Evolutionary conservation across 2,329 filamentous ascomycete species (phyloP).

Genomic region (Stachybotrys echinatus): DNA sequence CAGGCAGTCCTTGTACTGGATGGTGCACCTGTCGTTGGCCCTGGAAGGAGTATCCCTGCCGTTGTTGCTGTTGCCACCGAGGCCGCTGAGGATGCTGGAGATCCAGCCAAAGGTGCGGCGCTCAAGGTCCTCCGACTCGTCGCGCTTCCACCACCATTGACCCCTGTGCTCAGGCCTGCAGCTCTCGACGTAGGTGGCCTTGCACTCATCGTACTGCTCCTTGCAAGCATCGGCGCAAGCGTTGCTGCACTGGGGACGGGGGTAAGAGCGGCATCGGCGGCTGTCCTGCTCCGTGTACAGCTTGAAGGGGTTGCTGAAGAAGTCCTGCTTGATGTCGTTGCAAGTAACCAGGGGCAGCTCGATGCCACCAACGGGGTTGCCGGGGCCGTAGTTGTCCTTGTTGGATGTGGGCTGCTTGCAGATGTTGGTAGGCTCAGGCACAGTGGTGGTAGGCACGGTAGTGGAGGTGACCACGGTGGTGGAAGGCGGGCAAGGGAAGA

Average conservation of each 20-base stretch:
- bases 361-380: constrained; percentile 50
- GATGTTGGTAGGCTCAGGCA: constrained; percentile 44
- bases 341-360: constrained; percentile 47
- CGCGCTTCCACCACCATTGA: constrained; percentile 7
- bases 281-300: constrained; percentile 41
- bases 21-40: constrained; percentile 36
- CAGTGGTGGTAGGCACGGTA: constrained; percentile 26
- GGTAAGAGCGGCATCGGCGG: constrained; percentile 38
- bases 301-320: constrained; percentile 41
- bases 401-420: constrained; percentile 50
- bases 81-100: constrained; percentile 4
- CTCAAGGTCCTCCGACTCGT: background rate
- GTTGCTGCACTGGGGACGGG: constrained; percentile 24
- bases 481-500: constrained; percentile 24
- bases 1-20: constrained; percentile 45
- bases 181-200: constrained; percentile 41
- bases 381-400: constrained; percentile 62
- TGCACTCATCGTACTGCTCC: constrained; percentile 44
- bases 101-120: background rate
- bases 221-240: constrained; percentile 50
- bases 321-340: constrained; percentile 44
- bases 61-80: constrained; percentile 4
- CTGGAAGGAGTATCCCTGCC: constrained; percentile 24
- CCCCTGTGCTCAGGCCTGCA: constrained; percentile 30
- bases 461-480: constrained; percentile 23